Evolutionary conservation across 176 grass and related monocot genomes (phyloP), one percentile per base, ranked within the genome.

Genomic region (Bonia amplexicaulis): DNA sequence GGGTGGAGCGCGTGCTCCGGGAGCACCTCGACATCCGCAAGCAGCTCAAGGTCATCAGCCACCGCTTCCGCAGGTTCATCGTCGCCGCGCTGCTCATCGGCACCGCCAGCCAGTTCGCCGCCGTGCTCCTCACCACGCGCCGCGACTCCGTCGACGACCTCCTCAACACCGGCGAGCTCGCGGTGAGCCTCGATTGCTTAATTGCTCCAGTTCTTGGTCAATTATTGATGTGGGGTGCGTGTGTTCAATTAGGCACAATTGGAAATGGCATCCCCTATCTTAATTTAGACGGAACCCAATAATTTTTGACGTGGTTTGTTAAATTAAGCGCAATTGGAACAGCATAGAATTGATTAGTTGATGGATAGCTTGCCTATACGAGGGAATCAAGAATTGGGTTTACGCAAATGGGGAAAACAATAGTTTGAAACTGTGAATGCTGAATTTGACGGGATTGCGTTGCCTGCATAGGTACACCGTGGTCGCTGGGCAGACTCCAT

Each of bases 31-130:
- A 94, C 58, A 93, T 98, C 51, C 88, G 95, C 66, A 89, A 80
- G 93, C 95, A 98, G 87, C 92, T 98, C 79, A 93, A 93, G 84
- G 59, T 98, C 54, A 90, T 95, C 48, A 98, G 93, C 90, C 93
- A 98, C 60, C 85, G 96, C 0, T 95, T 98, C 81, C 86, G 96
- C 12, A 74, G 72, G 54, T 98, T 98, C 93, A 95, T 98, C 76
- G 80, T 95, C 69, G 67, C 91, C 20, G 79, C 83, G 0, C 80
- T 93, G 54, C 83, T 93, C 73, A 87, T 92, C 72, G 87, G 70
- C 68, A 95, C 93, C 42, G 96, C 87, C 46, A 98, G 93, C 89
- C 93, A 98, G 85, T 98, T 98, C 91, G 87, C 89, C 4, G 79
- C 91, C 45, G 82, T 95, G 7, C 89, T 98, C 71, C 89, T 98